These are phyloP conservation scores for Tolypocladium tundrense DNA, from an alignment of 2,329 filamentous ascomycete species.

Conservation along the genomic window DNA sequence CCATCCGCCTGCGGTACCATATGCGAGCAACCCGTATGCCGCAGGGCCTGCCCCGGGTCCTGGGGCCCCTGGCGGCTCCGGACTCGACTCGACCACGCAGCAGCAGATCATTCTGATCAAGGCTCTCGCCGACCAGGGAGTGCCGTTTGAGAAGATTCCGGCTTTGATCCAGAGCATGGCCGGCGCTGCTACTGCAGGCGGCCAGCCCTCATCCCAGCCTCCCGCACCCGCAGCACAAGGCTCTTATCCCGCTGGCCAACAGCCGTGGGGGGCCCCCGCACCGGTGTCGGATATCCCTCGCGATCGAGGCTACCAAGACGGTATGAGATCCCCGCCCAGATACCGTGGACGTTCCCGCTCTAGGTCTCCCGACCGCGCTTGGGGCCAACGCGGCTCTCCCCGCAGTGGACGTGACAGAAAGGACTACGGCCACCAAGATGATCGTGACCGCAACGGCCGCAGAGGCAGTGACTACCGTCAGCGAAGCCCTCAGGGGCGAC, in stretches of 20 bases:
- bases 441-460: constrained; percentile 38
- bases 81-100: constrained; percentile 47
- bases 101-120: constrained; percentile 68
- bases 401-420: constrained; percentile 55
- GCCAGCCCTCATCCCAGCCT: constrained; percentile 25
- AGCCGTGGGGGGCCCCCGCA: constrained; percentile 19
- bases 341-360: constrained; percentile 59
- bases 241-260: constrained; percentile 26
- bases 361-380: constrained; percentile 67
- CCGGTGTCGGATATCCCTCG: constrained; percentile 34
- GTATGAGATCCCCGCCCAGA: constrained; percentile 54
- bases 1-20: constrained; percentile 14
- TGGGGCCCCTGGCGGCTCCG: constrained; percentile 19
- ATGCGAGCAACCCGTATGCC: constrained; percentile 12
- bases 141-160: constrained; percentile 68
- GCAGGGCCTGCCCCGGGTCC: constrained; percentile 24
- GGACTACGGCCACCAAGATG: constrained; percentile 59
- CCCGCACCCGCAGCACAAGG: constrained; percentile 31
- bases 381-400: constrained; percentile 56
- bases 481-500: constrained; percentile 67
- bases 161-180: constrained; percentile 44
- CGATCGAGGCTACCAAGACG: constrained; percentile 47
- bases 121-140: constrained; percentile 62
- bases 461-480: constrained; percentile 70
- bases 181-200: constrained; percentile 20